phyloP scores from a whole-genome alignment of 768 basidiomycete species.

The Hysterangium stoloniferum region DNA sequence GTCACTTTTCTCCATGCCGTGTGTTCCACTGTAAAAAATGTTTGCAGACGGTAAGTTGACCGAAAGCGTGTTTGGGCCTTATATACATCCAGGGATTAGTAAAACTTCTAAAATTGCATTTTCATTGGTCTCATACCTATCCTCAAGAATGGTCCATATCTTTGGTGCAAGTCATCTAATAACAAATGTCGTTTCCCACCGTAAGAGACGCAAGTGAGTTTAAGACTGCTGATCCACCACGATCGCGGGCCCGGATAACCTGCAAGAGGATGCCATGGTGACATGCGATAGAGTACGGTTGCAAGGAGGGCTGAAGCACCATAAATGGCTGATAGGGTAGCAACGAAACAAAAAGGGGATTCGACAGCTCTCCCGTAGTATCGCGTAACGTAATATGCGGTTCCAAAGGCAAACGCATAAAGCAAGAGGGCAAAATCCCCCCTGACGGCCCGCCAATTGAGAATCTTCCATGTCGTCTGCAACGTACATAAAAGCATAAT shows the following conservation, averaged over 20 bases:
- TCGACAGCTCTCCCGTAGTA: no score
- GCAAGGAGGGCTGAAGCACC: constrained; percentile 18
- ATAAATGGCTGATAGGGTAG: no score
- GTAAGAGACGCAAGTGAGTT: constrained; percentile 5
- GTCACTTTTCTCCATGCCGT: constrained; percentile 22
- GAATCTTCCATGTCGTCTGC: no score
- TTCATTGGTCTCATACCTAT: constrained; percentile 15
- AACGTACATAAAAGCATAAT: no score
- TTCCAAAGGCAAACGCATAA: no score
- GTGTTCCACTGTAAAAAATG: constrained; percentile 20
- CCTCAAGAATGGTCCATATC: constrained; percentile 18
- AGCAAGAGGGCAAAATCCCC: no score
- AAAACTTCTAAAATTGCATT: neutral
- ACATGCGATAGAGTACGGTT: constrained; percentile 29
- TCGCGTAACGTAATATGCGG: no score
- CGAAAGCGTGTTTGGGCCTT: constrained; percentile 27
- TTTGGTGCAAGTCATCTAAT: constrained; percentile 16
- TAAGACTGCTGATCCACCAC: constrained; percentile 11
- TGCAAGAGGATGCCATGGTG: constrained; percentile 31
- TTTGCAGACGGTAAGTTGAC: constrained; percentile 20
- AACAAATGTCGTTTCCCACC: constrained; percentile 11
- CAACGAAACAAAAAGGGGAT: no score
- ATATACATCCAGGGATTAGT: neutral
- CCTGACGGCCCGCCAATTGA: no score
- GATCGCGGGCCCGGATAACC: constrained; percentile 28